Evolutionary conservation across 257 asterid genomes (phyloP).

Genomic region (Jacaranda copaia): DNA sequence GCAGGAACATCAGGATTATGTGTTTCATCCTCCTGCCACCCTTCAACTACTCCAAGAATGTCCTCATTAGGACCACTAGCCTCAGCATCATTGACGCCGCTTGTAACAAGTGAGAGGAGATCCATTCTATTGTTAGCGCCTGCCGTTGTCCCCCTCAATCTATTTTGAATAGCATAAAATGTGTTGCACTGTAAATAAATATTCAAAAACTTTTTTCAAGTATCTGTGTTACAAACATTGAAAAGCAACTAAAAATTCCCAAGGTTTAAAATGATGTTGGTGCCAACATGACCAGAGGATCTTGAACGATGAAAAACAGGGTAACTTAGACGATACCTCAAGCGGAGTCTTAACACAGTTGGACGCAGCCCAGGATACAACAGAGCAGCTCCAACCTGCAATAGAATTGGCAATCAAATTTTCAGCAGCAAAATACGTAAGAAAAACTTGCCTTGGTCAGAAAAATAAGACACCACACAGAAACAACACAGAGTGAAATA

Average conservation of each 20-base stretch:
- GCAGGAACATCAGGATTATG: conserved; percentile 96
- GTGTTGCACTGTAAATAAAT: neutral
- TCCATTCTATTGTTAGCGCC: conserved; percentile 97
- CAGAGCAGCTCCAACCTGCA: conserved; percentile 93
- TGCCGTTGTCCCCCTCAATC: conserved; percentile 83
- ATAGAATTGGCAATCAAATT: conserved; percentile 21
- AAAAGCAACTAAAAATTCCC: neutral
- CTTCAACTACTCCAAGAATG: conserved; percentile 85
- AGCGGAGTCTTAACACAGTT: conserved; percentile 85
- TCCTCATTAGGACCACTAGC: conserved; percentile 68
- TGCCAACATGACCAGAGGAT: neutral
- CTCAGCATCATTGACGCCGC: conserved; percentile 82
- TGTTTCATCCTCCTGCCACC: conserved; percentile 94
- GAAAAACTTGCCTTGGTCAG: neutral
- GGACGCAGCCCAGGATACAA: conserved; percentile 95
- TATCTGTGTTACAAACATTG: neutral
- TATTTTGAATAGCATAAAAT: conserved; percentile 32
- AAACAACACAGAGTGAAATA: neutral
- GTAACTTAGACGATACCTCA: conserved; percentile 58
- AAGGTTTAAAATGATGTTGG: neutral
- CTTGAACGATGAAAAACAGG: neutral
- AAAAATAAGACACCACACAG: neutral
- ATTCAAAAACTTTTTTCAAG: neutral
- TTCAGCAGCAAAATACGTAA: neutral
- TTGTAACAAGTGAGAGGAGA: conserved; percentile 78